A percentile compares a stretch with the other conserved stretches of the same genome.
phyloP scores from a whole-genome alignment of 257 asterid species.

The Fraxinus pennsylvanica region DNA sequence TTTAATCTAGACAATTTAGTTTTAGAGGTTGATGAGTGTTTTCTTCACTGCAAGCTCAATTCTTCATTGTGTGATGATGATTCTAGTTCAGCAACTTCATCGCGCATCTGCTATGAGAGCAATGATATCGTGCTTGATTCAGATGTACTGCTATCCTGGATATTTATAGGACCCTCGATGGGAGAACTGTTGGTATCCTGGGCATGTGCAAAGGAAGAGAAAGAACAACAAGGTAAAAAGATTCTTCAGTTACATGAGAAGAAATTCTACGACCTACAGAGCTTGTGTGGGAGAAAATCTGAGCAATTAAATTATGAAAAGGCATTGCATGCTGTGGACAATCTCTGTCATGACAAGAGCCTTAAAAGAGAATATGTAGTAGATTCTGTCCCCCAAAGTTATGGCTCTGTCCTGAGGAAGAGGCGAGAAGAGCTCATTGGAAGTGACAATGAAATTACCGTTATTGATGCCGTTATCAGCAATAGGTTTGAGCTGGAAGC shows the following conservation, averaged over 20 bases:
- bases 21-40: constrained; percentile 69
- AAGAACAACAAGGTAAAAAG: constrained; percentile 61
- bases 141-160: constrained; percentile 84
- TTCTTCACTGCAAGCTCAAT: constrained; percentile 51
- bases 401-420: constrained; percentile 65
- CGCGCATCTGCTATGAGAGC: constrained; percentile 40
- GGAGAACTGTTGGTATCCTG: constrained; percentile 66
- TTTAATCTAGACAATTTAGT: constrained; percentile 62
- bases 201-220: constrained; percentile 67
- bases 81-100: constrained; percentile 35
- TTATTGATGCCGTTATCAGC: no score
- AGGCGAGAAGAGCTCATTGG: constrained; percentile 73
- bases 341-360: constrained; percentile 76
- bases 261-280: constrained; percentile 72
- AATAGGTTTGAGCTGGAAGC: constrained; percentile 63
- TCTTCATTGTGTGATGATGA: constrained; percentile 32
- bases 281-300: constrained; percentile 79
- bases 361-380: constrained; percentile 63
- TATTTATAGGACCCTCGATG: constrained; percentile 69
- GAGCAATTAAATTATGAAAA: constrained; percentile 81
- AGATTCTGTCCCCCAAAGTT: constrained; percentile 58
- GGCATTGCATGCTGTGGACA: constrained; percentile 83
- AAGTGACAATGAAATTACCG: constrained; percentile 49
- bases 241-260: constrained; percentile 78
- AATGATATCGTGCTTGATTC: constrained; percentile 57